Evolutionary conservation across 2,329 filamentous ascomycete species (phyloP), one percentile per base, ranked within the genome.

Genomic region (Aspergillus spinulosporus): DNA sequence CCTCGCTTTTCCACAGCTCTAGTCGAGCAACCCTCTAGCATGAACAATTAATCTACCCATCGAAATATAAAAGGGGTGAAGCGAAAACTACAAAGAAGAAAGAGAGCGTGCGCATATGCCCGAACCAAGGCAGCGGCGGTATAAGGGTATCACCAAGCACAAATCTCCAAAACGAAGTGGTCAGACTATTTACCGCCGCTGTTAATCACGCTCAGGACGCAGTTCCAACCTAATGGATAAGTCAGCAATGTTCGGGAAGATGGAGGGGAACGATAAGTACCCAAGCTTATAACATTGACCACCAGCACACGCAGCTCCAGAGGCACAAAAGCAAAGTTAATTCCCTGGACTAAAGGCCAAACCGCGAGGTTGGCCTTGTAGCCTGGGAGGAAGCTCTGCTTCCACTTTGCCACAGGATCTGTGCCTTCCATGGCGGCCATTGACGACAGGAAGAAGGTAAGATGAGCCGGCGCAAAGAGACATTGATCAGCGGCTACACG

Each of bases 311-410:
- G 83, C 75, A 93, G 86, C 70, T 95, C 84, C 60, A 95, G 79
- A 47, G 92, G 92, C 61, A 96, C 84, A 62, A 94, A 83, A 68
- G 88, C 88, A 78, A 97, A 97, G 80, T 97, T 97, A 68, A 88
- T 81, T 52, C 88, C 79, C 78, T 97, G 92, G 54, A 95, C 90
- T 64, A 78, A 79, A 3, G 92, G 92, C 92, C 92, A 97, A 54
- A 97, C 75, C 78, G 90, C 83, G 82, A 90, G 91, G 78, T 96
- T 97, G 72, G 90, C 88, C 72, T 82, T 82, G 68, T 96, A 83
- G 32, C 89, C 89, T 9, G 83, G 80, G 63, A 76, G 74, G 77
- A 92, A 97, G 59, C 83, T 88, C 67, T 82, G 85, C 58, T 84
- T 76, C 54, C 94, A 80, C 76, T 93, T 92, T 68, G 92, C 84